Evolutionary conservation across 2,329 filamentous ascomycete genomes (phyloP).

Genomic region (Ascocoryne sarcoides): DNA sequence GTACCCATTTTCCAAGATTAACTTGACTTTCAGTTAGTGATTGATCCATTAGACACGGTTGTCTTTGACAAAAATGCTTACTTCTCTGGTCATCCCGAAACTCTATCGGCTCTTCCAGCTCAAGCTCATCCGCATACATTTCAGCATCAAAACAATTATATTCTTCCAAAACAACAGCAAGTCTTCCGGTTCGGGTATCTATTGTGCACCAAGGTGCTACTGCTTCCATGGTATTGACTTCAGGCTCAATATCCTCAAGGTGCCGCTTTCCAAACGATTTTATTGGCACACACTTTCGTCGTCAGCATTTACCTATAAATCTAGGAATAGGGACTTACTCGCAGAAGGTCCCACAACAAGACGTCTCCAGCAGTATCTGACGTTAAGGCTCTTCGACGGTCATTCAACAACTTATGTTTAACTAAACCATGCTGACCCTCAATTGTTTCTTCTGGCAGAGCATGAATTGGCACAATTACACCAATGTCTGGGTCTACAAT

Average conservation of each 20-base stretch:
- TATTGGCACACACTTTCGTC: slow-evolving; percentile 66
- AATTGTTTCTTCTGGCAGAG: slow-evolving; percentile 69
- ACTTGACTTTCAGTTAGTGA: slow-evolving; percentile 44
- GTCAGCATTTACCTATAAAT: slow-evolving; percentile 20
- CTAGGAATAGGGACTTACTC: slow-evolving; percentile 41
- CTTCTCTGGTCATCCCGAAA: slow-evolving; percentile 92
- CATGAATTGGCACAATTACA: slow-evolving; percentile 53
- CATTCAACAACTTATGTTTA: slow-evolving; percentile 86
- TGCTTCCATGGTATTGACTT: slow-evolving; percentile 80
- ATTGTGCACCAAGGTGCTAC: slow-evolving; percentile 96
- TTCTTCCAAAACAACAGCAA: slow-evolving; percentile 85
- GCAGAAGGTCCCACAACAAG: slow-evolving; percentile 85
- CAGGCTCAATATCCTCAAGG: slow-evolving; percentile 80
- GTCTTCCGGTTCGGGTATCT: slow-evolving; percentile 82
- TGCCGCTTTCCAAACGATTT: slow-evolving; percentile 91
- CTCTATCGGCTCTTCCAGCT: slow-evolving; percentile 62
- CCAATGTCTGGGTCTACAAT: slow-evolving; percentile 40
- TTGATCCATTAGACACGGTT: slow-evolving; percentile 2
- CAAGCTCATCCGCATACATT: slow-evolving; percentile 87
- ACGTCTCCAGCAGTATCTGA: slow-evolving; percentile 94
- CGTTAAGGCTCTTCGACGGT: slow-evolving; percentile 80
- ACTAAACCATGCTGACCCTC: slow-evolving; percentile 93
- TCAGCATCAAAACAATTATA: slow-evolving; percentile 97
- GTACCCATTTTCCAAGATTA: slow-evolving; percentile 92
- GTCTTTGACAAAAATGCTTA: slow-evolving; percentile 35